phyloP scores from a whole-genome alignment of 2,329 filamentous ascomycete species.

The Phyllosticta capitalensis region DNA sequence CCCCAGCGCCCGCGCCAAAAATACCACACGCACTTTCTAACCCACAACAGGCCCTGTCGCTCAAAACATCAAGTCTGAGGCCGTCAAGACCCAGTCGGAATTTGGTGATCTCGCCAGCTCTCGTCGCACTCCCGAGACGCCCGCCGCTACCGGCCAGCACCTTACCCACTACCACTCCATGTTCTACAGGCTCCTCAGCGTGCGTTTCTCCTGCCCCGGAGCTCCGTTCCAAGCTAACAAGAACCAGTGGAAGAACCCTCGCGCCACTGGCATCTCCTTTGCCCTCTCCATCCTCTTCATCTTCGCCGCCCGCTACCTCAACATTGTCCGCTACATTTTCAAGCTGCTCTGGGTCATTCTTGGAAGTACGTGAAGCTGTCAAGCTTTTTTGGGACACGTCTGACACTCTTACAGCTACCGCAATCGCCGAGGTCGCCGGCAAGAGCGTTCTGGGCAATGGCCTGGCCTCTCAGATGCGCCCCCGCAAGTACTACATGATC shows the following conservation, averaged over 20 bases:
- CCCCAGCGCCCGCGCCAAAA: constrained; percentile 1
- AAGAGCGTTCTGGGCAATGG: constrained; percentile 48
- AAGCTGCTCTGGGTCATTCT: constrained; percentile 50
- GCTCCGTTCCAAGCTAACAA: constrained; percentile 11
- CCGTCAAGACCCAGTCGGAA: constrained; percentile 47
- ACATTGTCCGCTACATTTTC: constrained; percentile 52
- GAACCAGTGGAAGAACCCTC: constrained; percentile 54
- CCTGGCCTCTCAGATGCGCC: constrained; percentile 51
- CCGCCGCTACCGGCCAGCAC: constrained; percentile 50
- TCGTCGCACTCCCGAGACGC: constrained; percentile 43
- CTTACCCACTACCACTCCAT: constrained; percentile 59
- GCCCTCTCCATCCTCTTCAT: constrained; percentile 48
- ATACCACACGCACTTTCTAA: constrained; percentile 15
- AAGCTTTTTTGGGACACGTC: constrained; percentile 16
- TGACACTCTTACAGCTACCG: constrained; percentile 38
- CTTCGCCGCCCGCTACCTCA: constrained; percentile 54
- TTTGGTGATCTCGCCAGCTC: constrained; percentile 49
- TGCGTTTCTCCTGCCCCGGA: constrained; percentile 23
- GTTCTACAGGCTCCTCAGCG: constrained; percentile 56
- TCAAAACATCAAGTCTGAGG: constrained; percentile 47
- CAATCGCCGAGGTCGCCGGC: constrained; percentile 48
- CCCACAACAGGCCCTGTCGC: constrained; percentile 42
- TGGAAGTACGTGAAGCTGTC: constrained; percentile 38
- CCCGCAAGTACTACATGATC: constrained; percentile 56
- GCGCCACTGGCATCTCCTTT: constrained; percentile 53